A percentile compares a stretch with the other conserved stretches of the same genome.
phyloP scores from a whole-genome alignment of 306 rosid species.

The Biancaea sappan region DNA sequence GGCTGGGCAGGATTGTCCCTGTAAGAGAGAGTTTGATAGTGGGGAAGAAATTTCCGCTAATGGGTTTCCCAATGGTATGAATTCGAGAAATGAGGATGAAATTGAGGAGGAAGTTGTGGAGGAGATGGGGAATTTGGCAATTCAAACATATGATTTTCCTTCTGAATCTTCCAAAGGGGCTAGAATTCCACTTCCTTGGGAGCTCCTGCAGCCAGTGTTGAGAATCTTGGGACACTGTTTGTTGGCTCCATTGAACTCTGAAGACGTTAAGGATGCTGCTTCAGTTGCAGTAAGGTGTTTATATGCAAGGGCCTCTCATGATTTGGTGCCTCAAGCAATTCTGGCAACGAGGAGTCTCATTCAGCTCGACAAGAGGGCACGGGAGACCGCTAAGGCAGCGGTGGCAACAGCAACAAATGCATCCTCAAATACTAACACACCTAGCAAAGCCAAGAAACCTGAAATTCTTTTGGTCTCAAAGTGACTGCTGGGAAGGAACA shows the following conservation, averaged over 20 bases:
- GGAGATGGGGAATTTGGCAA: conserved; percentile 48
- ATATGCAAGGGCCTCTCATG: conserved; percentile 88
- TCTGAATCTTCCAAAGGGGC: conserved; percentile 45
- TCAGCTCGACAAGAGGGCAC: conserved; percentile 73
- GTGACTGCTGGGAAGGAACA: conserved; percentile 40
- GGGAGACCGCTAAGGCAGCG: conserved; percentile 47
- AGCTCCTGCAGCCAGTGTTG: conserved; percentile 82
- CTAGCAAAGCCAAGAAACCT: conserved; percentile 83
- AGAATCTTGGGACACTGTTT: conserved; percentile 90
- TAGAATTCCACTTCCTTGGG: conserved; percentile 93
- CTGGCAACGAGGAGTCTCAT: conserved; percentile 89
- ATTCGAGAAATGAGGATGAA: conserved; percentile 35
- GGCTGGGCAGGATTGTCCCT: conserved; percentile 88
- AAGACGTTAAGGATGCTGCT: conserved; percentile 78
- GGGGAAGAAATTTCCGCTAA: conserved; percentile 19
- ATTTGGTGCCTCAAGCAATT: conserved; percentile 86
- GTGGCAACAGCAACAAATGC: conserved; percentile 42
- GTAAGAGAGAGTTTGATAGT: conserved; percentile 53
- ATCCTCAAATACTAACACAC: conserved; percentile 75
- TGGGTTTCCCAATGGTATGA: conserved; percentile 39
- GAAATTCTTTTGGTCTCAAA: conserved; percentile 86
- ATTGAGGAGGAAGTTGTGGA: conserved; percentile 50
- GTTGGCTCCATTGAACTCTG: conserved; percentile 75
- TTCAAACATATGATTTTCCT: conserved; percentile 40
- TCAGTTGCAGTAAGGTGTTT: conserved; percentile 65